Percentiles rank a stretch among this genome's conserved stretches.
These are phyloP conservation scores for Beta lomatogona DNA, from an alignment of 179 eudicot species.

Conservation along the genomic window DNA sequence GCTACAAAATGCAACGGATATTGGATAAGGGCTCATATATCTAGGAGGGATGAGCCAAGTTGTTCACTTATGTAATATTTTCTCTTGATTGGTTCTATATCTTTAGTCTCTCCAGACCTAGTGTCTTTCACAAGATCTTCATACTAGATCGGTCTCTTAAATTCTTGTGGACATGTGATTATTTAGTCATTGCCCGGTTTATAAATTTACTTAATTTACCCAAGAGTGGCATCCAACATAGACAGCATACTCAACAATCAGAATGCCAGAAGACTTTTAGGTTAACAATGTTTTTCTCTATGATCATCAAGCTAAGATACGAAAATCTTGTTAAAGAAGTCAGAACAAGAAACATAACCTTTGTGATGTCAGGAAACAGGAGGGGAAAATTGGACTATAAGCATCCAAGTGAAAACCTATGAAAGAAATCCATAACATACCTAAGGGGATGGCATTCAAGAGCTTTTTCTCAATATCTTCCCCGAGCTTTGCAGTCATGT, in stretches of 20 bases:
- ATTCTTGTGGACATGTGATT: not conserved
- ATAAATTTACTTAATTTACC: not conserved
- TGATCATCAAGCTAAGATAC: not conserved
- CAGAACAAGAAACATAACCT: not conserved
- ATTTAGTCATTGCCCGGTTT: not conserved
- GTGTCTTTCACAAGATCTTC: not conserved
- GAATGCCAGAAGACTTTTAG: not conserved
- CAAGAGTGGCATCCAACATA: not conserved
- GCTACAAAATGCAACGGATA: not conserved
- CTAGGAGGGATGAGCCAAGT: not conserved
- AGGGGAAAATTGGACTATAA: not conserved
- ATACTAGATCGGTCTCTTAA: not conserved
- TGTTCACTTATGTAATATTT: not conserved
- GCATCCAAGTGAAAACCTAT: not conserved
- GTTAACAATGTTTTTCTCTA: not conserved
- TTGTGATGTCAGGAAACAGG: not conserved
- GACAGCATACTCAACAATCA: not conserved
- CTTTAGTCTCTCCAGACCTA: not conserved
- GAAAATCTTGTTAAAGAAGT: too few relatives aligned
- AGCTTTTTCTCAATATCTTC: slow-evolving; percentile 76
- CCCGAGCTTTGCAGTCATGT: slow-evolving; percentile 90
- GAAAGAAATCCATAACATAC: slow-evolving; percentile 36
- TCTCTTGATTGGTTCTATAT: not conserved
- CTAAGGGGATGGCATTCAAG: slow-evolving; percentile 70
- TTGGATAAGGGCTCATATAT: not conserved